These are phyloP conservation scores for Starmerella sp. DNA, from an alignment of 805 yeast species.

Conservation along the genomic window DNA sequence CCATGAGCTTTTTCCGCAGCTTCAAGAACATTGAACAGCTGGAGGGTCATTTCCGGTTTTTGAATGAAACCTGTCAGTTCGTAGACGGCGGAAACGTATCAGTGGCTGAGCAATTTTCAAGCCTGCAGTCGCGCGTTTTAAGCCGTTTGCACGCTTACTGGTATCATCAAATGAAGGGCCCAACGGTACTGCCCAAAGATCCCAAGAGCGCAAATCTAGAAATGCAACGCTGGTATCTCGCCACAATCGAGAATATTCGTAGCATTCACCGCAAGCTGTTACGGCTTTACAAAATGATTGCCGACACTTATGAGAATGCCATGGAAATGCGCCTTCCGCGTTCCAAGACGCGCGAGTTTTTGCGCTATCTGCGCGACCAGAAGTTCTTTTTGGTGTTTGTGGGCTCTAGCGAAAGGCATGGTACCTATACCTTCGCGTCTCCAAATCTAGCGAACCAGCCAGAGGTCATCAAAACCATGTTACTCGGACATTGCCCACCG, in stretches of 20 bases:
- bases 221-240: slow-evolving; percentile 40
- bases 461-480: slow-evolving; percentile 24
- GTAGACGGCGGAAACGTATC: slow-evolving; percentile 72
- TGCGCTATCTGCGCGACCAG: slow-evolving; percentile 48
- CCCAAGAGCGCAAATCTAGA: slow-evolving; percentile 32
- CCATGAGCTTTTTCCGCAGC: slow-evolving; percentile 50
- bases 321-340: slow-evolving; percentile 33
- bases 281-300: slow-evolving; percentile 59
- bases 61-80: slow-evolving; percentile 64
- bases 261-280: slow-evolving; percentile 65
- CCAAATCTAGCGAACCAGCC: slow-evolving; percentile 38
- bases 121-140: slow-evolving; percentile 53
- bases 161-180: slow-evolving; percentile 58
- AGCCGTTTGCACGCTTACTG: slow-evolving; percentile 60
- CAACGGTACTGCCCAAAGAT: slow-evolving; percentile 28
- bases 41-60: slow-evolving; percentile 67
- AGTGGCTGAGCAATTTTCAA: slow-evolving; percentile 66
- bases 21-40: slow-evolving; percentile 87
- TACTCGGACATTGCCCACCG: slow-evolving; percentile 29
- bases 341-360: slow-evolving; percentile 34
- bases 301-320: slow-evolving; percentile 64
- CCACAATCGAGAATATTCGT: slow-evolving; percentile 33
- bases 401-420: slow-evolving; percentile 44
- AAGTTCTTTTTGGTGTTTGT: slow-evolving; percentile 72
- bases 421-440: slow-evolving; percentile 61